Percentiles rank a stretch among this genome's conserved stretches.
Conservation (phyloP, 805 yeast species). For the Sugiyamaella marilandica region DNA sequence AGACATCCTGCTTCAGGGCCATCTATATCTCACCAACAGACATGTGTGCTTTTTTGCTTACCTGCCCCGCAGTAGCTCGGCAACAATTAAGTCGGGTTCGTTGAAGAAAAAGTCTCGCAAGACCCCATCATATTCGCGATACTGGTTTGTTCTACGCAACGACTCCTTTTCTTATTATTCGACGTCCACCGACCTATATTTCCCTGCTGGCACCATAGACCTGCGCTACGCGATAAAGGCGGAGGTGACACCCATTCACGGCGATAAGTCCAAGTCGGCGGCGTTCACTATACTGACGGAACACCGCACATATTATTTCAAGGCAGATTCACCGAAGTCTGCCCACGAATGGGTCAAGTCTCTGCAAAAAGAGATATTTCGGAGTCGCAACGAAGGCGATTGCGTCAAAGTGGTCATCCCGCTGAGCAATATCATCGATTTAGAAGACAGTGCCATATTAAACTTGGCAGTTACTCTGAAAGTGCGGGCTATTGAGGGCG, state of each 20-base stretch:
- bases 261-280: conserved; percentile 18
- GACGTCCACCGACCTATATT: conserved; percentile 74
- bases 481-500: conserved; percentile 56
- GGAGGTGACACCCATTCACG: conserved; percentile 39
- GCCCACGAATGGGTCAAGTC: conserved; percentile 80
- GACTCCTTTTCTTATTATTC: conserved; percentile 64
- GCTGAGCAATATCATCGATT: conserved; percentile 55
- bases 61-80: conserved; percentile 53
- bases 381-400: conserved; percentile 63
- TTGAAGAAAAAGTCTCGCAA: conserved; percentile 41
- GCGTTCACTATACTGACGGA: conserved; percentile 54
- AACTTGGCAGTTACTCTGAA: conserved; percentile 53
- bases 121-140: conserved; percentile 44
- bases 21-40: conserved; percentile 62
- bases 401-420: conserved; percentile 79
- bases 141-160: conserved; percentile 76
- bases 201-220: conserved; percentile 74
- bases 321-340: conserved; percentile 64
- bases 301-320: conserved; percentile 55
- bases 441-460: conserved; percentile 52
- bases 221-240: conserved; percentile 58
- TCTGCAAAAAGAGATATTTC: conserved; percentile 71
- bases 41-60: conserved; percentile 72
- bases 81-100: conserved; percentile 46
- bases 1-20: conserved; percentile 84